Conservation (phyloP, 352 stramenopile species). For the Pythium monospermum region DNA sequence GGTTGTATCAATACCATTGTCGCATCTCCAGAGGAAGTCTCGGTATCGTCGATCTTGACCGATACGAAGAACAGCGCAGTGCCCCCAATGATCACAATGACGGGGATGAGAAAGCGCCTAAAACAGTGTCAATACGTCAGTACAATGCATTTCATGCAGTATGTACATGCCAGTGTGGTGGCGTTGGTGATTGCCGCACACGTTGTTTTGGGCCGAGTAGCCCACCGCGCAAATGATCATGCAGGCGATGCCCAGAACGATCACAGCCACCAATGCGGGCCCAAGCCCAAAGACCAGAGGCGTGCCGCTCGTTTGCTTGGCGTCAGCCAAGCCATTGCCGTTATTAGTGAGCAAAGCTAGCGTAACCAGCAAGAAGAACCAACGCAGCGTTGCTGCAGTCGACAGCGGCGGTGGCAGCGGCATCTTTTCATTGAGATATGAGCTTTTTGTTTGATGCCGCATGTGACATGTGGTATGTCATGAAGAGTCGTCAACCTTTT, state of each 20-base stretch:
- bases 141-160: no score
- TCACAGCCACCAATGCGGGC: constrained; percentile 30
- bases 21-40: background rate
- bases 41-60: constrained; percentile 23
- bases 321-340: constrained; percentile 3
- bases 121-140: no score
- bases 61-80: constrained; percentile 35
- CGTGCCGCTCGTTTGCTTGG: background rate
- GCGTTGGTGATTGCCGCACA: constrained; percentile 1
- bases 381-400: no score
- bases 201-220: constrained; percentile 20
- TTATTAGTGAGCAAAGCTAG: no score
- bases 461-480: no score
- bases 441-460: no score
- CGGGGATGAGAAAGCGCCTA: constrained; percentile 24
- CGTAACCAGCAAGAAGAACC: no score
- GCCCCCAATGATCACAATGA: constrained; percentile 23
- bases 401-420: no score
- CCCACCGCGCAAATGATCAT: constrained; percentile 28
- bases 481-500: no score
- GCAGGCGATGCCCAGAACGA: constrained; percentile 29
- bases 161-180: background rate
- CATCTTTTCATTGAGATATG: no score
- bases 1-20: no score
- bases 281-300: constrained; percentile 26